These are phyloP conservation scores for Plectosphaerella plurivora DNA, from an alignment of 2,329 filamentous ascomycete genomes.

Conservation along the genomic window DNA sequence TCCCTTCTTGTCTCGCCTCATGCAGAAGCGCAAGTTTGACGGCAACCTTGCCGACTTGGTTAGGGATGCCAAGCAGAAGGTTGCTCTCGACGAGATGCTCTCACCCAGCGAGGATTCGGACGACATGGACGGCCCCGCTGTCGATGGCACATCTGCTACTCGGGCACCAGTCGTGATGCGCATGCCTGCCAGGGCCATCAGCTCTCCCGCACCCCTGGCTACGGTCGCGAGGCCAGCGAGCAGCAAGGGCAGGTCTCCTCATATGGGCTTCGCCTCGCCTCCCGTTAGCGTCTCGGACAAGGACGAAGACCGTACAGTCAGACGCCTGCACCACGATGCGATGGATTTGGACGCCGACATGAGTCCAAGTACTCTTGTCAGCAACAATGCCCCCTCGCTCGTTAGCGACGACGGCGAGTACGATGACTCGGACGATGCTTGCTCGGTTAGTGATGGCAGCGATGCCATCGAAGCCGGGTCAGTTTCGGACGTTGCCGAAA, in stretches of 20 bases:
- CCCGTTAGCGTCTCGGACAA: slow-evolving; percentile 16
- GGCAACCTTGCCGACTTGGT: slow-evolving; percentile 57
- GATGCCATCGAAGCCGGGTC: slow-evolving; percentile 55
- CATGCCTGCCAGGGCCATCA: slow-evolving; percentile 53
- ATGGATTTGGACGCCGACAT: slow-evolving; percentile 57
- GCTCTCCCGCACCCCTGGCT: slow-evolving; percentile 41
- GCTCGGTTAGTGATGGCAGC: slow-evolving; percentile 53
- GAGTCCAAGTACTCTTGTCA: slow-evolving; percentile 65
- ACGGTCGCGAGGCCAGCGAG: slow-evolving; percentile 45
- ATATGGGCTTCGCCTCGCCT: slow-evolving; percentile 34
- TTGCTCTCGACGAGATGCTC: slow-evolving; percentile 44
- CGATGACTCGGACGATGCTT: slow-evolving; percentile 65
- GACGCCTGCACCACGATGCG: slow-evolving; percentile 35
- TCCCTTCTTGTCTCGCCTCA: slow-evolving; percentile 63
- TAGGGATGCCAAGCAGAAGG: slow-evolving; percentile 51
- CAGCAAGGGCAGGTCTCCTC: slow-evolving; percentile 47
- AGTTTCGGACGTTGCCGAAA: slow-evolving; percentile 57
- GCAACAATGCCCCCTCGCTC: slow-evolving; percentile 73
- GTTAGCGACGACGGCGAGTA: slow-evolving; percentile 80
- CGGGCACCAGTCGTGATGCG: slow-evolving; percentile 46
- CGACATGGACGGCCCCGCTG: slow-evolving; percentile 33
- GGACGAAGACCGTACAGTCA: slow-evolving; percentile 24
- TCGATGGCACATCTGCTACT: slow-evolving; percentile 9
- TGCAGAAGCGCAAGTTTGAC: slow-evolving; percentile 57
- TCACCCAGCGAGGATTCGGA: slow-evolving; percentile 53